Percentiles rank a stretch among this genome's conserved stretches.
These are phyloP conservation scores for Cutaneotrichosporon sp. DNA, from an alignment of 1,284 basidiomycete genomes.

Conservation along the genomic window DNA sequence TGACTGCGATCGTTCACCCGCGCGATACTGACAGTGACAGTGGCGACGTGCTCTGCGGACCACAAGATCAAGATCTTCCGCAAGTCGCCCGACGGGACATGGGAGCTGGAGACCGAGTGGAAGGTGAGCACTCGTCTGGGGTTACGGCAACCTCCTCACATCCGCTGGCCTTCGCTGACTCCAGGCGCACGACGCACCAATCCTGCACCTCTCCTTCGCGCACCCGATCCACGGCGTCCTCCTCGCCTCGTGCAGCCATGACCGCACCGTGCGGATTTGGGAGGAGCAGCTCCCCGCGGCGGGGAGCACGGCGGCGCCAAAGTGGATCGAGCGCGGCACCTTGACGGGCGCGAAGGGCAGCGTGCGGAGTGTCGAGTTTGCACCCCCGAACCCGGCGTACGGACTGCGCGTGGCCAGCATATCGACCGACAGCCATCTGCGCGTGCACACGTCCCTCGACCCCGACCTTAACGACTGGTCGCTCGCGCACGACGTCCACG, in stretches of 20 bases:
- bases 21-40: slow-evolving; percentile 60
- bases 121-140: slow-evolving; percentile 62
- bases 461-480: slow-evolving; percentile 78
- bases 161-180: slow-evolving; percentile 1
- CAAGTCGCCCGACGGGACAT: slow-evolving; percentile 64
- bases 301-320: slow-evolving; percentile 1
- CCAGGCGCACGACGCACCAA: slow-evolving; percentile 84
- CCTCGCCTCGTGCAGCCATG: slow-evolving; percentile 79
- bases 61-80: slow-evolving; percentile 80
- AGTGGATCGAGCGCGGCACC: slow-evolving; percentile 72
- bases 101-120: slow-evolving; percentile 81
- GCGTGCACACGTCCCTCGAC: slow-evolving; percentile 88
- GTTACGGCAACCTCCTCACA: background rate
- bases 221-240: slow-evolving; percentile 86
- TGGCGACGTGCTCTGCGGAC: slow-evolving; percentile 52
- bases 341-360: slow-evolving; percentile 80
- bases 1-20: slow-evolving; percentile 56
- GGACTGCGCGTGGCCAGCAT: slow-evolving; percentile 85
- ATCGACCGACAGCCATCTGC: slow-evolving; percentile 78
- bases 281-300: slow-evolving; percentile 61
- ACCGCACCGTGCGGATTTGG: slow-evolving; percentile 90
- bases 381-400: slow-evolving; percentile 68
- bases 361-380: slow-evolving; percentile 79
- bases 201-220: slow-evolving; percentile 80
- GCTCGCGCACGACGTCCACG: slow-evolving; percentile 73